Evolutionary conservation across 2,329 filamentous ascomycete species (phyloP), one percentile per base, ranked within the genome.

Genomic region (Cyphellophora europaea): DNA sequence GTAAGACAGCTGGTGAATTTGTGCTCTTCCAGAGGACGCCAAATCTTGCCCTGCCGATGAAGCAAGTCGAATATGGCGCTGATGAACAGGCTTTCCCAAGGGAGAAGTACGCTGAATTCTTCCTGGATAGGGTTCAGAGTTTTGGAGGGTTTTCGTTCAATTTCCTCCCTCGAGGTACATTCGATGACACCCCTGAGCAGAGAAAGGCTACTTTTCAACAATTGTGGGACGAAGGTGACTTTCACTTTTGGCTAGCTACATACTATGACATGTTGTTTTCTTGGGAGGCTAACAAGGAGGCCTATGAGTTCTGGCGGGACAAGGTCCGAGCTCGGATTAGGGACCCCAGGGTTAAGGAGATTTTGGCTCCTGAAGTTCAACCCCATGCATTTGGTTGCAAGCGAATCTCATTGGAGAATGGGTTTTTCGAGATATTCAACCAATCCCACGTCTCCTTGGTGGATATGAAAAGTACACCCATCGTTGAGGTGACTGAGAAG

Each of bases 31-130:
- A 82, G 47, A 66, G 79, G 8, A 82, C 76, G 1, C 78, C 79
- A 0, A 82, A 82, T 44, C 55, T 78, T 5, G 71, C 72, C 0
- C 49, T 82, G 1, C 76, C 76, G 0, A 79, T 82, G 74, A 59
- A 64, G 3, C 65, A 71, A 37, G 55, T 58, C 3, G 37, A 58
- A 1, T 54, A 78, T 19, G 77, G 53, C 10, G 62, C 66, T 40
- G 66, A 71, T 42, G 69, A 78, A 45, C 55, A 69, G 12, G 45
- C 42, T 35, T 23, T 21, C 10, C 31, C 25, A 27, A n/a, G 78
- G 48, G 55, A 70, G 4, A 11, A 11, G 11, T 44, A 44, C 16
- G 40, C 42, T n/a, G 40, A 44, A 21, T 36, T 49, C 19, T 40
- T 47, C 27, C 29, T 34, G 17, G 37, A 44, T 11, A 40, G 42